Conservation (phyloP, 2,329 filamentous ascomycete genomes). For the Calonectria naviculata region DNA sequence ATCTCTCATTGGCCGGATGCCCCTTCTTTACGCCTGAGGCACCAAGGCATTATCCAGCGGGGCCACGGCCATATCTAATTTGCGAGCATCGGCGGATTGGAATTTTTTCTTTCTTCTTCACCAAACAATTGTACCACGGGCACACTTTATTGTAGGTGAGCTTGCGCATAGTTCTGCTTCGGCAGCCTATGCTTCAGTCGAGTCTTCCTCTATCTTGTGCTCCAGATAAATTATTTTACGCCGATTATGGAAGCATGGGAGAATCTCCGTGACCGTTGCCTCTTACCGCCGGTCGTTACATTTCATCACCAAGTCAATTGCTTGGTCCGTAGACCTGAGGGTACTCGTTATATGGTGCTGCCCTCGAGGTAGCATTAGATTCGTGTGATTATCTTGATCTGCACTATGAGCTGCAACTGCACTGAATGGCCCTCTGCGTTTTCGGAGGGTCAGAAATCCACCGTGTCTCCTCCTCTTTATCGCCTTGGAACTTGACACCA, state of each 20-base stretch:
- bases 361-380: neutral
- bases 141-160: constrained; percentile 80
- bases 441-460: constrained; percentile 89
- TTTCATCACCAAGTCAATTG: constrained; percentile 40
- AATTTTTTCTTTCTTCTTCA: constrained; percentile 50
- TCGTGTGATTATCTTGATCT: neutral
- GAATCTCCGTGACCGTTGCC: constrained; percentile 72
- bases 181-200: constrained; percentile 60
- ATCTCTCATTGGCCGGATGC: constrained; percentile 52
- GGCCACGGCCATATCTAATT: constrained; percentile 31
- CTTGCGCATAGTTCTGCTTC: constrained; percentile 61
- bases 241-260: constrained; percentile 80
- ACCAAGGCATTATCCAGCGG: constrained; percentile 16
- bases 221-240: constrained; percentile 68
- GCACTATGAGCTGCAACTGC: constrained; percentile 87
- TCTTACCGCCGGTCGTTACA: constrained; percentile 83
- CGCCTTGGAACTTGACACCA: constrained; percentile 62
- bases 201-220: constrained; percentile 81
- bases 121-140: constrained; percentile 71
- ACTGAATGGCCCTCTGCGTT: constrained; percentile 85
- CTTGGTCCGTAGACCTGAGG: constrained; percentile 4
- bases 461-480: constrained; percentile 80
- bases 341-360: neutral
- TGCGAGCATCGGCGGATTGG: constrained; percentile 24
- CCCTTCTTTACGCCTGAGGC: constrained; percentile 51